Evolutionary conservation across 2,329 filamentous ascomycete genomes (phyloP).

Genomic region (Periconia digitata): DNA sequence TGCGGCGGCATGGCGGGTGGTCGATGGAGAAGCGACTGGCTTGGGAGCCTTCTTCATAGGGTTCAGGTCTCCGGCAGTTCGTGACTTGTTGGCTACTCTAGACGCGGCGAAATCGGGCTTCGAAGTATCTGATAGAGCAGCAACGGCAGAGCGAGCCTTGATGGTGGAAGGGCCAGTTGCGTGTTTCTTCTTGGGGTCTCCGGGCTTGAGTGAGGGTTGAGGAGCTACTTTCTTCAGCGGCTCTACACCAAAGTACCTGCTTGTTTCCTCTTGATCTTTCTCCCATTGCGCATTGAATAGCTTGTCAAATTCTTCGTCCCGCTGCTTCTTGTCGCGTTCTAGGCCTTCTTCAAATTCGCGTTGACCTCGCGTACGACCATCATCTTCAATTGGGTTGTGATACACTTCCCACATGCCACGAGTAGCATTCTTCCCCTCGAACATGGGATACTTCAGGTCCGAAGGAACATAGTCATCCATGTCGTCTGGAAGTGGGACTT

Average conservation of each 20-base stretch:
- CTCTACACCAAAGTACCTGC: conserved; percentile 30
- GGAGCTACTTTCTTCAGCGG: conserved; percentile 30
- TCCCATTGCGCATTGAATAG: conserved; percentile 64
- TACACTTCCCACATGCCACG: conserved; percentile 56
- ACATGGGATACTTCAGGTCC: conserved; percentile 54
- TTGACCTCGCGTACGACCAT: conserved; percentile 65
- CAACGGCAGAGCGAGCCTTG: conserved; percentile 54
- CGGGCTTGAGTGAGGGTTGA: conserved; percentile 9
- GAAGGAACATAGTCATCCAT: conserved; percentile 65
- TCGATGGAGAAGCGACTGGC: conserved; percentile 48
- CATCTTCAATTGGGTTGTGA: conserved; percentile 62
- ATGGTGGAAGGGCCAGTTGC: conserved; percentile 52
- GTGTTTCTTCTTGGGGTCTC: conserved; percentile 21
- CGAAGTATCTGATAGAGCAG: conserved; percentile 40
- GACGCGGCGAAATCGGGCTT: conserved; percentile 44
- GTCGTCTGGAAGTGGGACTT: conserved; percentile 63
- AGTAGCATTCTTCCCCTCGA: conserved; percentile 56
- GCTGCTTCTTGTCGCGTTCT: conserved; percentile 50
- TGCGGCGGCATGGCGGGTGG: conserved; percentile 62
- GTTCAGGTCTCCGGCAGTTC: conserved; percentile 36
- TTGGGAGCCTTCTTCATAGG: conserved; percentile 45
- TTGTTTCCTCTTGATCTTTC: conserved; percentile 54
- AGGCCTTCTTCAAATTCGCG: conserved; percentile 56
- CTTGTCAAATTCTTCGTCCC: conserved; percentile 68
- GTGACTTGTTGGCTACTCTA: conserved; percentile 43